Evolutionary conservation across 441 rosid species (phyloP).

Genomic region (Erodium chrysanthum): DNA sequence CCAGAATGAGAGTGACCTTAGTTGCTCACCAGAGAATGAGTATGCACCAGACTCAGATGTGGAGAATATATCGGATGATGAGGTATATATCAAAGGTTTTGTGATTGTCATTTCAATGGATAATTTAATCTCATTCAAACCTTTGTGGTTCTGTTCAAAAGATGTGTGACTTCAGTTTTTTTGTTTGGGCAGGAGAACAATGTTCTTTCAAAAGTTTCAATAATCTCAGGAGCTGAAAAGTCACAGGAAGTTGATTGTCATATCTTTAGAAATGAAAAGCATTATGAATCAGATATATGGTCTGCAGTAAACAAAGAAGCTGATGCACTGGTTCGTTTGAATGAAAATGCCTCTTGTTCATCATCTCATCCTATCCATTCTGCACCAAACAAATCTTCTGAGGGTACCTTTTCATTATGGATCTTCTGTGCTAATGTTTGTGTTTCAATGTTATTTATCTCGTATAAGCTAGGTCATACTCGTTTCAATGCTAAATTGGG

Average conservation of each 20-base stretch:
- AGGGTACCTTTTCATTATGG: slow-evolving; percentile 32
- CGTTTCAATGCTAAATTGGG: neutral
- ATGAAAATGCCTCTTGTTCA: slow-evolving; percentile 31
- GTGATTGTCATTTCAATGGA: neutral
- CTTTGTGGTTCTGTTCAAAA: neutral
- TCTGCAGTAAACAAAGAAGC: slow-evolving; percentile 37
- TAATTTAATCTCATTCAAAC: neutral
- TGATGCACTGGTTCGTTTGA: slow-evolving; percentile 26
- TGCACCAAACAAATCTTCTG: slow-evolving; percentile 32
- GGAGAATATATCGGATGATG: slow-evolving; percentile 33
- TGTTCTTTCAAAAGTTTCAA: slow-evolving; percentile 16
- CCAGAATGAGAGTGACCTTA: slow-evolving; percentile 20
- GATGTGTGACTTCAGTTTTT: neutral
- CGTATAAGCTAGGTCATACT: neutral
- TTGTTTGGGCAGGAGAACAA: slow-evolving; percentile 24
- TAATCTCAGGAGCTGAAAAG: slow-evolving; percentile 16
- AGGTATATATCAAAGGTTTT: slow-evolving; percentile 32
- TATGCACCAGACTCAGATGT: slow-evolving; percentile 23
- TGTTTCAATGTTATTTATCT: slow-evolving; percentile 9
- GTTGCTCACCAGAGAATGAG: slow-evolving; percentile 23
- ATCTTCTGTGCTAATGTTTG: slow-evolving; percentile 7
- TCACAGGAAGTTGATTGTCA: slow-evolving; percentile 15
- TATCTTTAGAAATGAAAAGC: slow-evolving; percentile 24
- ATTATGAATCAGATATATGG: slow-evolving; percentile 25
- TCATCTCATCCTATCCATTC: slow-evolving; percentile 29